Conservation (phyloP, 2,329 filamentous ascomycete species). For the Diaporthe vaccinii region DNA sequence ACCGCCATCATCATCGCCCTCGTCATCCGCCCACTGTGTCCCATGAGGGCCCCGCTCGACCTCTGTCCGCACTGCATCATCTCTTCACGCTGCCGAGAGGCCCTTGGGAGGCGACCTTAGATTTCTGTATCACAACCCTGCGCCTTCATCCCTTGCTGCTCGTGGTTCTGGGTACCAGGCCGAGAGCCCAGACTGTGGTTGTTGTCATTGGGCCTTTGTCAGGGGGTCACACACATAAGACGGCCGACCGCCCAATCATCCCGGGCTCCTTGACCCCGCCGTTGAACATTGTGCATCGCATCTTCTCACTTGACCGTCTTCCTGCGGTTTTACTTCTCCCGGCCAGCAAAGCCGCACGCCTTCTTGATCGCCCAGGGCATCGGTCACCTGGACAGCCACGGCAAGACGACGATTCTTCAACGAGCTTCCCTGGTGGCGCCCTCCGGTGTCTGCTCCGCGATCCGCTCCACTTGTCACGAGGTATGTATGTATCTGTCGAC, state of each 20-base stretch:
- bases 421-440: neutral
- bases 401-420: slow-evolving; percentile 18
- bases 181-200: slow-evolving; percentile 28
- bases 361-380: neutral
- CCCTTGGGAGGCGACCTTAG: slow-evolving; percentile 1
- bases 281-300: slow-evolving; percentile 40
- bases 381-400: slow-evolving; percentile 23
- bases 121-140: slow-evolving; percentile 19
- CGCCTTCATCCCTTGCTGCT: slow-evolving; percentile 23
- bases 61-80: neutral
- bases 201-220: slow-evolving; percentile 39
- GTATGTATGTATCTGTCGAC: slow-evolving; percentile 20
- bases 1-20: slow-evolving; percentile 28
- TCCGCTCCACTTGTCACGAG: slow-evolving; percentile 6
- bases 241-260: slow-evolving; percentile 42
- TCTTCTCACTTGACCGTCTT: slow-evolving; percentile 27
- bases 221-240: slow-evolving; percentile 40
- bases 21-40: slow-evolving; percentile 25
- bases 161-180: slow-evolving; percentile 18
- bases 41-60: slow-evolving; percentile 21
- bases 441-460: neutral
- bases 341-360: slow-evolving; percentile 19
- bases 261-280: slow-evolving; percentile 41
- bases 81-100: slow-evolving; percentile 4
- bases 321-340: slow-evolving; percentile 23